These are phyloP conservation scores for Trypanosoma brucei DNA, from an alignment of 208 protist genomes.

Conservation along the genomic window DNA sequence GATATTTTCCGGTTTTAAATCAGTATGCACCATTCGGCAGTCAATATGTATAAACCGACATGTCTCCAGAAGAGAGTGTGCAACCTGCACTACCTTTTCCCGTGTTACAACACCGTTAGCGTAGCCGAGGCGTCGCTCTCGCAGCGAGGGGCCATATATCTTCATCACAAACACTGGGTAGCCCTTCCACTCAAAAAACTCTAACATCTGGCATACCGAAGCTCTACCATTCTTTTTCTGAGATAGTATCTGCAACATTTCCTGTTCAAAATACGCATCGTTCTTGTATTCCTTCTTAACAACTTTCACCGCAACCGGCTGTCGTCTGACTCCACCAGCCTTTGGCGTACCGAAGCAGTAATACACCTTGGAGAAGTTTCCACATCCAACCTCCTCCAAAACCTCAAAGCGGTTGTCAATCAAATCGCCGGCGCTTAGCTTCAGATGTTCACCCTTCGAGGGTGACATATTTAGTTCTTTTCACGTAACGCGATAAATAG, in stretches of 20 bases:
- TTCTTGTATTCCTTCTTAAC: constrained; percentile 76
- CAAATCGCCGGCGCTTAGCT: constrained; percentile 44
- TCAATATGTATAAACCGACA: constrained; percentile 76
- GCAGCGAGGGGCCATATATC: constrained; percentile 70
- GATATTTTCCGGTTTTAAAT: constrained; percentile 97
- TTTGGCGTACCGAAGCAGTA: constrained; percentile 35
- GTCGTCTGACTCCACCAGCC: constrained; percentile 10
- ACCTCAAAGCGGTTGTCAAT: constrained; percentile 64
- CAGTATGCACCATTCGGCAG: constrained; percentile 93
- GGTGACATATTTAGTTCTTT: constrained; percentile 19
- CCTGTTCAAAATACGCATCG: constrained; percentile 72
- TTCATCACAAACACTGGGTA: constrained; percentile 81
- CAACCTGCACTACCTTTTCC: constrained; percentile 44
- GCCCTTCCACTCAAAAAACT: constrained; percentile 70
- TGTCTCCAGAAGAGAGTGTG: constrained; percentile 71
- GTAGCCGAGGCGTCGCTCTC: constrained; percentile 60
- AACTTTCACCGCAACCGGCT: constrained; percentile 72
- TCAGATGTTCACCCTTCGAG: constrained; percentile 51
- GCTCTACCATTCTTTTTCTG: constrained; percentile 37
- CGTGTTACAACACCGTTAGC: constrained; percentile 51
- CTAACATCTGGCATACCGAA: constrained; percentile 59
- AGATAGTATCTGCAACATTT: constrained; percentile 64
- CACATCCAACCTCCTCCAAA: constrained; percentile 56
- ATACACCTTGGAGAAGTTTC: constrained; percentile 87
- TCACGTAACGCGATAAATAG: constrained; percentile 6